phyloP scores from a whole-genome alignment of 768 basidiomycete species.

The Mycena capillaripes region DNA sequence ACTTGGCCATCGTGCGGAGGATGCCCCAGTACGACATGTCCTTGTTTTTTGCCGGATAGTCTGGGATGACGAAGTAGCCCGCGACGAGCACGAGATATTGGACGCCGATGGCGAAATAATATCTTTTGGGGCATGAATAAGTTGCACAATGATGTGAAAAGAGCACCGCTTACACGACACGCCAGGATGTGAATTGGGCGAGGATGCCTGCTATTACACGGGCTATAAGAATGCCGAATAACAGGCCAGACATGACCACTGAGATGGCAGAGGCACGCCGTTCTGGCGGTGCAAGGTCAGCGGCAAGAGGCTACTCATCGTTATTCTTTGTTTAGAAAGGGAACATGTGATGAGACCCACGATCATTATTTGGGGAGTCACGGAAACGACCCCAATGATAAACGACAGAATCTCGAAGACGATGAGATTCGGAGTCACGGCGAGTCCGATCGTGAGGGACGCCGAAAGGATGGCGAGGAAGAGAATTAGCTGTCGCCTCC shows the following conservation, averaged over 20 bases:
- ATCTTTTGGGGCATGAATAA: conserved; percentile 46
- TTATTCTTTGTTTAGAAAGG: background rate
- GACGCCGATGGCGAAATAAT: conserved; percentile 82
- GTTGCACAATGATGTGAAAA: background rate
- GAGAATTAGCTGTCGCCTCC: conserved; percentile 79
- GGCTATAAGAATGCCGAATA: conserved; percentile 81
- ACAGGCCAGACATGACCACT: conserved; percentile 76
- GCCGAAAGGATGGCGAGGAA: conserved; percentile 66
- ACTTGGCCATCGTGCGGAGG: conserved; percentile 69
- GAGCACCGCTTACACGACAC: conserved; percentile 58
- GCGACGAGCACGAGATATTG: conserved; percentile 72
- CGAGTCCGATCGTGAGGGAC: conserved; percentile 77
- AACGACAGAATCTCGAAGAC: conserved; percentile 80
- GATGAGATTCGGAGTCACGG: conserved; percentile 68
- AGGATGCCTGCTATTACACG: conserved; percentile 84
- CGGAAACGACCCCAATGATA: conserved; percentile 78
- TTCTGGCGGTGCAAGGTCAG: conserved; percentile 84
- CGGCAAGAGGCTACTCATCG: conserved; percentile 64
- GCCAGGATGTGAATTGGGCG: conserved; percentile 78
- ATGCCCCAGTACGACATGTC: conserved; percentile 73
- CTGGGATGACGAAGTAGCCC: conserved; percentile 79
- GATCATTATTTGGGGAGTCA: conserved; percentile 85
- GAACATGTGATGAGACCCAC: conserved; percentile 38
- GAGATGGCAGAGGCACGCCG: conserved; percentile 82
- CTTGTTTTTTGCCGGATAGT: conserved; percentile 84